Conservation (phyloP, 2,329 filamentous ascomycete species). For the Aspergillus amoenus region DNA sequence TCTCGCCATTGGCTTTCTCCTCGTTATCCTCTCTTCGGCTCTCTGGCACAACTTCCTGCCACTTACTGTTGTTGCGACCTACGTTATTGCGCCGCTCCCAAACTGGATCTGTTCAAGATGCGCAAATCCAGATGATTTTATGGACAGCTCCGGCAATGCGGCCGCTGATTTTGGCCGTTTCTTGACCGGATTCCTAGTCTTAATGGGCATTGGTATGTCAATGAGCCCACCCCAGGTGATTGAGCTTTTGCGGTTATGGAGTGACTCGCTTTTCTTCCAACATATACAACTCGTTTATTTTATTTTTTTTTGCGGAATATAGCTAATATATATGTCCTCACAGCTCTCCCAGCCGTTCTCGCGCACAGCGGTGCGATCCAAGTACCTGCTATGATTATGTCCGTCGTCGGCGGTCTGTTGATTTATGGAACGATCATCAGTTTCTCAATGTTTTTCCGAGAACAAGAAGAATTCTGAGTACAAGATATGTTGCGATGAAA, state of each 20-base stretch:
- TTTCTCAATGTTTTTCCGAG: constrained; percentile 97
- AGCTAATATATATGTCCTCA: constrained; percentile 6
- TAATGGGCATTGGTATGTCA: constrained; percentile 91
- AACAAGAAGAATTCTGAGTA: constrained; percentile 85
- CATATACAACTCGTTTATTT: not conserved
- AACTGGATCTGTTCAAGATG: constrained; percentile 94
- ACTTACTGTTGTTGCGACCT: constrained; percentile 92
- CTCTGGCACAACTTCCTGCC: constrained; percentile 94
- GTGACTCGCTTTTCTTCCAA: not conserved
- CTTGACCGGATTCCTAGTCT: constrained; percentile 89
- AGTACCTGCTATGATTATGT: constrained; percentile 89
- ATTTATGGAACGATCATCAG: constrained; percentile 99
- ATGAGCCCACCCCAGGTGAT: not conserved
- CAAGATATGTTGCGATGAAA: not conserved
- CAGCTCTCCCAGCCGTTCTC: constrained; percentile 83
- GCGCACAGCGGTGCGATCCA: constrained; percentile 83
- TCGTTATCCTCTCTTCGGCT: constrained; percentile 96
- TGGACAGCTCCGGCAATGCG: constrained; percentile 77
- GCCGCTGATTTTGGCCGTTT: constrained; percentile 93
- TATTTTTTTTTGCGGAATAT: not conserved
- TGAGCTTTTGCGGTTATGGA: not conserved
- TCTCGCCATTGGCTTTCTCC: constrained; percentile 96
- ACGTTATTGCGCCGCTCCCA: constrained; percentile 86
- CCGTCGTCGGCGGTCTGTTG: constrained; percentile 82
- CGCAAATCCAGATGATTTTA: constrained; percentile 92